These are phyloP conservation scores for Ceraceosorus guamensis DNA, from an alignment of 1,284 basidiomycete genomes.

Conservation along the genomic window DNA sequence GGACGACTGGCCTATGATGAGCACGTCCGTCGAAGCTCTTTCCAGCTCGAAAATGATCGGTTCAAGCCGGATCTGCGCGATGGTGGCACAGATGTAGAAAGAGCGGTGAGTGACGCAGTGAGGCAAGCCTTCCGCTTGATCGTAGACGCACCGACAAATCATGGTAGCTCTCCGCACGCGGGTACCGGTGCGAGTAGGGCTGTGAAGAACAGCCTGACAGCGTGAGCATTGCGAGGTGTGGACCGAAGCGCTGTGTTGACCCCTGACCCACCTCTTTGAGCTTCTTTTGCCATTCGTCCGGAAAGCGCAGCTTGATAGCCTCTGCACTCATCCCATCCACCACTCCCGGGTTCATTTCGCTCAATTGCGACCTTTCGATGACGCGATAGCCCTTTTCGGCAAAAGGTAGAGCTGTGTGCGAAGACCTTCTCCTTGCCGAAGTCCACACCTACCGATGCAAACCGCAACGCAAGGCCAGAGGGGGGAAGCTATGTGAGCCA, in stretches of 20 bases:
- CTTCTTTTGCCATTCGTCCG: slow-evolving; percentile 89
- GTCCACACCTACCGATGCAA: slow-evolving; percentile 76
- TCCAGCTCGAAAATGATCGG: slow-evolving; percentile 77
- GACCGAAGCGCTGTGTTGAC: neutral
- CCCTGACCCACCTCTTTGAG: slow-evolving; percentile 58
- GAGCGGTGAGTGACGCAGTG: neutral
- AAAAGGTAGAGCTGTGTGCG: slow-evolving; percentile 95
- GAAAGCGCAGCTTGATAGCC: slow-evolving; percentile 80
- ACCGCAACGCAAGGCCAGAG: neutral
- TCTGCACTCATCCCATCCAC: slow-evolving; percentile 83
- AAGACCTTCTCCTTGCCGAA: slow-evolving; percentile 79
- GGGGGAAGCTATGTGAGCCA: neutral
- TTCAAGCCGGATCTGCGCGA: slow-evolving; percentile 58
- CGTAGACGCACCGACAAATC: slow-evolving; percentile 53
- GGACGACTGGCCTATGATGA: slow-evolving; percentile 69
- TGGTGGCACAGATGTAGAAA: too few relatives aligned
- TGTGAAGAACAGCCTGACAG: neutral
- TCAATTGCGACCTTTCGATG: slow-evolving; percentile 88
- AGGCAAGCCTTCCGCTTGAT: neutral
- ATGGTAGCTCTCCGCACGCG: slow-evolving; percentile 65
- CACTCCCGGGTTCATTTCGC: slow-evolving; percentile 81
- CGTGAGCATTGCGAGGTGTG: too few relatives aligned
- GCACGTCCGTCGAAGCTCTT: slow-evolving; percentile 64
- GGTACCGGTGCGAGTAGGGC: slow-evolving; percentile 75
- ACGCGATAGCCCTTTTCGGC: slow-evolving; percentile 61